Percentiles rank a stretch among this genome's conserved stretches.
Conservation (phyloP, 306 rosid genomes). For the Dalbergia cochinchinensis region DNA sequence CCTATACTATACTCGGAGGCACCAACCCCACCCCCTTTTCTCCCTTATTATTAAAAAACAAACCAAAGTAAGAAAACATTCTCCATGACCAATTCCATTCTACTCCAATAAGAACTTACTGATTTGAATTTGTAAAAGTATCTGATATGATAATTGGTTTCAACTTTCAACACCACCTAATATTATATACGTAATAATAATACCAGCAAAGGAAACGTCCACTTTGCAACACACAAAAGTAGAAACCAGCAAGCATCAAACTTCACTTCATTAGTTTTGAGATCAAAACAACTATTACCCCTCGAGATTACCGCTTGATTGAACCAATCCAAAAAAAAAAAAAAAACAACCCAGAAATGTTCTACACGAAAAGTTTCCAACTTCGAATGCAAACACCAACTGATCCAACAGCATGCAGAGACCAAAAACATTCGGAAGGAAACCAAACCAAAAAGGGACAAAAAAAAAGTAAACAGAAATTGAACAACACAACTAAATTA, state of each 20-base stretch:
- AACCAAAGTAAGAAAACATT: conserved; percentile 9
- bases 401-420: conserved; percentile 47
- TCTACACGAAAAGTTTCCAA: conserved; percentile 24
- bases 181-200: neutral
- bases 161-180: conserved; percentile 27
- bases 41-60: conserved; percentile 15
- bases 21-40: neutral
- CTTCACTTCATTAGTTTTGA: neutral
- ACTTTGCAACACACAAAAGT: conserved; percentile 12
- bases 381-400: conserved; percentile 30
- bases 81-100: conserved; percentile 36
- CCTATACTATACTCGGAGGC: neutral
- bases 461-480: neutral
- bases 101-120: conserved; percentile 12
- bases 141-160: conserved; percentile 6
- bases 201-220: conserved; percentile 27
- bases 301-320: conserved; percentile 9
- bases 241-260: conserved; percentile 3
- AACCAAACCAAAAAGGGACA: neutral
- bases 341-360: conserved; percentile 12
- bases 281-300: conserved; percentile 24
- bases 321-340: conserved; percentile 14
- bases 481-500: conserved; percentile 15
- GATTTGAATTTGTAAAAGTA: conserved; percentile 24
- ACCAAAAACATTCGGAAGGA: neutral